Percentiles rank a stretch among this genome's conserved stretches.
Conservation (phyloP, 2,329 filamentous ascomycete genomes). For the Monascus ruber region DNA sequence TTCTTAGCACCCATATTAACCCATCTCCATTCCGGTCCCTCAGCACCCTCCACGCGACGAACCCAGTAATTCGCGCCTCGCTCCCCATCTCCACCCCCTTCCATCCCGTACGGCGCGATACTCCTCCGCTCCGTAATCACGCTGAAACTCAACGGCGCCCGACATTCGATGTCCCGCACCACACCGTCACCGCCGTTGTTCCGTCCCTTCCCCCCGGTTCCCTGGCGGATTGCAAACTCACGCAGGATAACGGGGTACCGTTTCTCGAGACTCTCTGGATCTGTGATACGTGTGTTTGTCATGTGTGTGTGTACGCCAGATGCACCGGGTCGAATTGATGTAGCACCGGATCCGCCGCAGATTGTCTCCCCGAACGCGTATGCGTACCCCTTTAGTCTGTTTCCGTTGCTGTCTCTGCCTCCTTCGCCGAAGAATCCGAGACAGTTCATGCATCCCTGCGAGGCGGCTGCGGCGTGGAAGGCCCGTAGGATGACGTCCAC, state of each 20-base stretch:
- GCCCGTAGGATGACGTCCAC: constrained; percentile 68
- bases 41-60: constrained; percentile 2
- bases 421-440: constrained; percentile 47
- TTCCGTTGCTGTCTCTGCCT: neutral
- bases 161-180: constrained; percentile 68
- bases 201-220: constrained; percentile 53
- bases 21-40: constrained; percentile 4
- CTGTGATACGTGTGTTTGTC: constrained; percentile 78
- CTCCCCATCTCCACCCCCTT: constrained; percentile 10
- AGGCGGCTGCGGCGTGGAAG: constrained; percentile 64
- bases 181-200: constrained; percentile 67
- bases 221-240: constrained; percentile 54
- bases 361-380: constrained; percentile 83
- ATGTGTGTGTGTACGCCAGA: constrained; percentile 72
- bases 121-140: constrained; percentile 14
- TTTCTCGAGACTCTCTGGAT: constrained; percentile 67
- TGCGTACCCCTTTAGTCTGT: constrained; percentile 26
- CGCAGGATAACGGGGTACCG: constrained; percentile 64
- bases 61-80: constrained; percentile 13
- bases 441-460: constrained; percentile 68
- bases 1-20: constrained; percentile 15
- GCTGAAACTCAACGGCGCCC: constrained; percentile 18
- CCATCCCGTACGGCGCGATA: constrained; percentile 14
- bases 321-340: constrained; percentile 60
- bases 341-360: constrained; percentile 64